phyloP scores from a whole-genome alignment of 2,329 filamentous ascomycete genomes.

The Colletotrichum paranaense region DNA sequence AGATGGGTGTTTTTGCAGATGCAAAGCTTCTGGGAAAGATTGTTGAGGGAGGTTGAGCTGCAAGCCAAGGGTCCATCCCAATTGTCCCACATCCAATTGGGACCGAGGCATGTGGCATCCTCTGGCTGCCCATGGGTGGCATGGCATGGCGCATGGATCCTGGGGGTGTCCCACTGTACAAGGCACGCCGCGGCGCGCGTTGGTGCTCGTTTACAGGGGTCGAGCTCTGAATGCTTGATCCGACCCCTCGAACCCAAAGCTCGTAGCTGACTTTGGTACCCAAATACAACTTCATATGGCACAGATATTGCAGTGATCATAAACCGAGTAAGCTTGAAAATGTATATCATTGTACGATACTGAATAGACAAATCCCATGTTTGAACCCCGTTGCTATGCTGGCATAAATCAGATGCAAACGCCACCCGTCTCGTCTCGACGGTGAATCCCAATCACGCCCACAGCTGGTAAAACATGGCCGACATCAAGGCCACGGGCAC shows the following conservation, averaged over 20 bases:
- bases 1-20: neutral
- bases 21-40: conserved; percentile 2
- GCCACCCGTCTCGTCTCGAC: too few relatives aligned
- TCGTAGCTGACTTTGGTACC: neutral
- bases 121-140: neutral
- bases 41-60: conserved; percentile 36
- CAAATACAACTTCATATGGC: too few relatives aligned
- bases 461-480: conserved; percentile 15
- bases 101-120: conserved; percentile 9
- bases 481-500: conserved; percentile 30
- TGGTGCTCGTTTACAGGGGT: conserved; percentile 7
- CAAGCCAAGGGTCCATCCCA: conserved; percentile 17
- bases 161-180: conserved; percentile 16
- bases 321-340: neutral
- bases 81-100: conserved; percentile 13
- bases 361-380: neutral
- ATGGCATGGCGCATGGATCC: neutral
- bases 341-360: neutral
- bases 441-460: conserved; percentile 41
- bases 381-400: conserved; percentile 18
- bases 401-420: neutral
- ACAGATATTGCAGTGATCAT: neutral
- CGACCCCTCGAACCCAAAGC: neutral
- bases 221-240: neutral
- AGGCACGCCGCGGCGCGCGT: conserved; percentile 8